These are phyloP conservation scores for Gentiana straminea DNA, from an alignment of 257 asterid species.

Conservation along the genomic window DNA sequence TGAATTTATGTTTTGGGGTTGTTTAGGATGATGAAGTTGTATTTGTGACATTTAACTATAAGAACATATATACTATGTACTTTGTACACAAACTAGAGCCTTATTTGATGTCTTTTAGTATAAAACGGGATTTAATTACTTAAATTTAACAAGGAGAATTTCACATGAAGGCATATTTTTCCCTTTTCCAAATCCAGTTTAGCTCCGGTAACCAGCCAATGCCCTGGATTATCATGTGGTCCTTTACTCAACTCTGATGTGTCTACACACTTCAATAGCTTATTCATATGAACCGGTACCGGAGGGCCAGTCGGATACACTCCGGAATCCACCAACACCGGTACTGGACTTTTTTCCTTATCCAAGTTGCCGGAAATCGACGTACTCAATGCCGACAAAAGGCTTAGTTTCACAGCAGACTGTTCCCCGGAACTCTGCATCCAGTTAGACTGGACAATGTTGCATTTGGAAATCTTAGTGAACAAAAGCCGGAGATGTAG, in stretches of 20 bases:
- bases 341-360: slow-evolving; percentile 26
- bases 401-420: slow-evolving; percentile 32
- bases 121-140: background rate
- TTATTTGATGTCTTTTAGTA: no score
- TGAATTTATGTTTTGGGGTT: no score
- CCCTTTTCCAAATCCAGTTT: slow-evolving; percentile 71
- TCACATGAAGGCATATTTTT: slow-evolving; percentile 58
- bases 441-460: slow-evolving; percentile 57
- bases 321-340: slow-evolving; percentile 58
- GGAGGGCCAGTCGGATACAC: slow-evolving; percentile 80
- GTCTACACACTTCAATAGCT: slow-evolving; percentile 61
- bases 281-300: slow-evolving; percentile 29
- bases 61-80: no score
- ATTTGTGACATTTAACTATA: no score
- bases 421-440: slow-evolving; percentile 38
- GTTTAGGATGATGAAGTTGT: no score
- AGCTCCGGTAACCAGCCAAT: slow-evolving; percentile 89
- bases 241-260: slow-evolving; percentile 58
- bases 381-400: slow-evolving; percentile 54
- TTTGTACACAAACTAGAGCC: no score
- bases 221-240: slow-evolving; percentile 80
- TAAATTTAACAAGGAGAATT: slow-evolving; percentile 58
- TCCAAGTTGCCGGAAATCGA: slow-evolving; percentile 25
- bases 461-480: slow-evolving; percentile 31
- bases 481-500: slow-evolving; percentile 56